A percentile compares a stretch with the other conserved stretches of the same genome.
These are phyloP conservation scores for Colletotrichum neosansevieriae DNA, from an alignment of 2,329 filamentous ascomycete species.

Conservation along the genomic window DNA sequence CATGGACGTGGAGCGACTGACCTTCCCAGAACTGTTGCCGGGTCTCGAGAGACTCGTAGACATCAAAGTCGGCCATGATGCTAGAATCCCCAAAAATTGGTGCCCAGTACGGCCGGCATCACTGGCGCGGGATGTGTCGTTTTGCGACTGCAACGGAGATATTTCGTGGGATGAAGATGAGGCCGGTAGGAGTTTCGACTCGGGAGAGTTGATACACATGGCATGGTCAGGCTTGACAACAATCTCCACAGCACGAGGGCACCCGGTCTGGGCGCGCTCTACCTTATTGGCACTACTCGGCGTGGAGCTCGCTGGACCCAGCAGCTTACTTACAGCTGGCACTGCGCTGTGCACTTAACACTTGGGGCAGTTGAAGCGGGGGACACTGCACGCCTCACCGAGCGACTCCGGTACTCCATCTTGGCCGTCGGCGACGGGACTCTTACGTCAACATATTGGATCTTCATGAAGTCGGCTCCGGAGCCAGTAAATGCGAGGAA, in stretches of 20 bases:
- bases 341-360: too few relatives aligned
- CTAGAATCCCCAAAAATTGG: slow-evolving; percentile 36
- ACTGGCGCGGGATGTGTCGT: slow-evolving; percentile 19
- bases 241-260: slow-evolving; percentile 16
- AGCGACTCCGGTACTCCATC: too few relatives aligned
- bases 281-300: too few relatives aligned
- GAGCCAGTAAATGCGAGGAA: too few relatives aligned
- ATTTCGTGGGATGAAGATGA: slow-evolving; percentile 27
- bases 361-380: too few relatives aligned
- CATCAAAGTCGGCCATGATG: slow-evolving; percentile 74
- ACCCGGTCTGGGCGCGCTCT: neutral
- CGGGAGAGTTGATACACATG: slow-evolving; percentile 26
- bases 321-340: too few relatives aligned
- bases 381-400: too few relatives aligned
- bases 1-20: slow-evolving; percentile 54
- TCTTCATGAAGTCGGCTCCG: too few relatives aligned
- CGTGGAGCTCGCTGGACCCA: too few relatives aligned
- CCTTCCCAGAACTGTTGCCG: slow-evolving; percentile 92
- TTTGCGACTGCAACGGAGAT: slow-evolving; percentile 5
- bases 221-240: slow-evolving; percentile 33
- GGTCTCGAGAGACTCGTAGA: slow-evolving; percentile 76
- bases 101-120: slow-evolving; percentile 27
- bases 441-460: too few relatives aligned
- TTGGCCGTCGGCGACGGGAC: too few relatives aligned
- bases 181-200: slow-evolving; percentile 34